Base-by-base conservation (phyloP, 1,139 yeast species). In the Kodamaea derodonti region DNA sequence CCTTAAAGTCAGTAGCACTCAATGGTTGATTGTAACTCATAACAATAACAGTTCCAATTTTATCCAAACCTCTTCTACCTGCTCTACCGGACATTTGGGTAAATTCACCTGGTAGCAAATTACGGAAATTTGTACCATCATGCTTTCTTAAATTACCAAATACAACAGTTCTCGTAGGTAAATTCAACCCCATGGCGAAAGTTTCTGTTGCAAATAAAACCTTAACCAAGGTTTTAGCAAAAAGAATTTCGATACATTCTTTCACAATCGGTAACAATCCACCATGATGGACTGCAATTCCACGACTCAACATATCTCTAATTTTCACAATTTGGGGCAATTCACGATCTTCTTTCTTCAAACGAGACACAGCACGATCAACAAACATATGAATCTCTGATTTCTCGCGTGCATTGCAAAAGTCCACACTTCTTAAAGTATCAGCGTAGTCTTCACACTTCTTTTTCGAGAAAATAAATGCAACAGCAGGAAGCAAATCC, bases 61-160 rank as follows among this genome's bases (percentile, higher is more conserved):
- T 68, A 66, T 92, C 98, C 44, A 92, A 67, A 30, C 98, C 98
- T 71, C 98, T 81, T 64, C 98, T 80, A 45, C 98, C 98, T 2
- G 98, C 98, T 61, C 98, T 78, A 35, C 98, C 98, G 0, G 97
- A 90, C 98, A 94, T 92, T 62, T 92, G 98, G 1, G 97, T 94
- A 56, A 90, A 92, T 56, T 92, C 98, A 30, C 98, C 98, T 0
- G 98, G 96, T 9, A 84, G 69, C 41, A 92, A 66, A 51, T 82
- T 77, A 56, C 99, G 75, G 59, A 86, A 81, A 0, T 75, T 75
- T 31, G 80, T 74, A 28, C 97, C 97, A 56, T 92, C 98, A 56
- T 88, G 95, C 52, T 92, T 92, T 49, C 94, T 69, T 32, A 82
- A 67, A 31, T 84, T 85, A 40, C 90, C 77, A 57, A 92, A 92